Base-by-base conservation (phyloP, 306 rosid species). In the Carpinus viminea region DNA sequence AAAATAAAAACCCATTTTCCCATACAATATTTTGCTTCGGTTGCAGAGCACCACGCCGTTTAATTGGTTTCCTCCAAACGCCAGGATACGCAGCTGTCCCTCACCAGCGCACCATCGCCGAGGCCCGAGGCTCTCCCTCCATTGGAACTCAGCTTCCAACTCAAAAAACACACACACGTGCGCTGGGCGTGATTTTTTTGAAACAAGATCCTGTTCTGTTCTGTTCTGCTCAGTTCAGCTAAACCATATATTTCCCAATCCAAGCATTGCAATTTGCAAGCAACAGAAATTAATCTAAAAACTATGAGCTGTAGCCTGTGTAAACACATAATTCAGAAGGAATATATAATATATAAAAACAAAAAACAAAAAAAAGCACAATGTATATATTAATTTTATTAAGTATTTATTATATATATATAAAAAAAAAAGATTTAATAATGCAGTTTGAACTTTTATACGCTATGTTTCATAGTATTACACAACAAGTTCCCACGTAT, bases 401-500 rank as follows among this genome's bases (percentile, higher is more conserved):
- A 38, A 51, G 77, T 26, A 59, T 55, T 47, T 65, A 51, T 73
- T 74, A 54, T 74, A 24, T 51, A 18, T n/a, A 11, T n/a, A 64
- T 68, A 68, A 28, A 79, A 4, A 17, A 48, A 69, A 3, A 56
- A 65, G 36, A 56, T 50, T 59, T 53, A 53, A 13, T 21, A 18
- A 53, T 50, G 82, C 70, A 60, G 64, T 72, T 66, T 74, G 21
- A 85, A 81, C 82, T 74, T 79, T 75, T 84, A 74, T 78, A 80
- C 85, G 66, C 73, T 85, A 81, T 64, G 75, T 84, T 87, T 79
- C 81, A 66, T 82, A 71, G 80, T 86, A 90, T 24, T 20, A 57
- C 93, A 90, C 93, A 90, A 53, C 73, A 79, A 84, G 76, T 81
- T 79, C 78, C 84, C 86, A 88, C 75, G 66, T 43, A 47, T 77